Percentiles rank a stretch among this genome's conserved stretches.
phyloP scores from a whole-genome alignment of 495 filamentous ascomycete genomes.

The Cercophora sp. region DNA sequence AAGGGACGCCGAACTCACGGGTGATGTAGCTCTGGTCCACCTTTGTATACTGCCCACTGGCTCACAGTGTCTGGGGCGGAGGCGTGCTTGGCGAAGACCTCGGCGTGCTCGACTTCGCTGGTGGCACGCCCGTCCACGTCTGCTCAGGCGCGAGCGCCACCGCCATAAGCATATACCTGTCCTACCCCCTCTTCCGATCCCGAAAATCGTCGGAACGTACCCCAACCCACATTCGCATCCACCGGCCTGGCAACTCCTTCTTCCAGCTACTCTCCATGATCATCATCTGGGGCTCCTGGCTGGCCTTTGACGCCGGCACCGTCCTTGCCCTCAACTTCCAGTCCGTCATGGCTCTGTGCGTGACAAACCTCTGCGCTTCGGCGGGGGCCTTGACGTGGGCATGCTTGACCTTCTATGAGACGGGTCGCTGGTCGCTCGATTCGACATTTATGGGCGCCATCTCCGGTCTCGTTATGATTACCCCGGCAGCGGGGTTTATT shows the following conservation, averaged over 20 bases:
- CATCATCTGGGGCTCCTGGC: conserved; percentile 94
- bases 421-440: conserved; percentile 93
- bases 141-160: conserved; percentile 73
- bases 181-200: conserved; percentile 28
- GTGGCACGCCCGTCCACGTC: conserved; percentile 74
- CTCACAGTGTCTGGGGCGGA: conserved; percentile 28
- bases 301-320: conserved; percentile 94
- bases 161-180: conserved; percentile 74
- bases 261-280: conserved; percentile 58
- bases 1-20: not conserved
- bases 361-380: conserved; percentile 80
- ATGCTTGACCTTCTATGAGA: conserved; percentile 79
- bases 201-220: conserved; percentile 61
- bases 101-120: conserved; percentile 27
- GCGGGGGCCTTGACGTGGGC: conserved; percentile 83
- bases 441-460: conserved; percentile 92
- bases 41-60: conserved; percentile 25
- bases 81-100: conserved; percentile 23
- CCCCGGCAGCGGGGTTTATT: conserved; percentile 76
- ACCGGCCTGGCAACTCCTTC: conserved; percentile 28
- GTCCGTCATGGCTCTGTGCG: conserved; percentile 91
- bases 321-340: conserved; percentile 85
- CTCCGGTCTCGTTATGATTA: conserved; percentile 79
- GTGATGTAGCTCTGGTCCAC: conserved; percentile 24
- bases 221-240: conserved; percentile 79